A percentile compares a stretch with the other conserved stretches of the same genome.
phyloP scores from a whole-genome alignment of 495 filamentous ascomycete species.

The Lasiosphaeria miniovina region DNA sequence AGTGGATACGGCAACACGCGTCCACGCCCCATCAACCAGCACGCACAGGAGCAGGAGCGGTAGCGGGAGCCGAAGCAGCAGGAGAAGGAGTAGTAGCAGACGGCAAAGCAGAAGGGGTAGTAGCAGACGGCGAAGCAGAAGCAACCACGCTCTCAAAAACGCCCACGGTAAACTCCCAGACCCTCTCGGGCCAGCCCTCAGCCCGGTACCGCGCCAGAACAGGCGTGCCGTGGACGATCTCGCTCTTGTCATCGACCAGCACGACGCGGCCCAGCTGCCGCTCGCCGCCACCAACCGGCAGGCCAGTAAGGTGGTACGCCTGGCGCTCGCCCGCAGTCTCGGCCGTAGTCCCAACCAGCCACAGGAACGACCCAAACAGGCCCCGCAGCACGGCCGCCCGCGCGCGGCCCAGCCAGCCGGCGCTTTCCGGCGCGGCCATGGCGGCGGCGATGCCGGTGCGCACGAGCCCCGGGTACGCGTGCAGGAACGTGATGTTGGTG shows the following conservation, averaged over 20 bases:
- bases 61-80: no score
- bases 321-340: conserved; percentile 23
- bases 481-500: conserved; percentile 17
- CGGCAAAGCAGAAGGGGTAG: no score
- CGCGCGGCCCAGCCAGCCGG: conserved; percentile 1
- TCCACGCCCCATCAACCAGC: no score
- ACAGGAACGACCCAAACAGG: conserved; percentile 1
- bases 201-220: conserved; percentile 7
- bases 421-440: background rate
- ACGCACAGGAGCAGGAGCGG: no score
- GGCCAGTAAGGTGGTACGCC: conserved; percentile 14
- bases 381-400: conserved; percentile 1
- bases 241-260: conserved; percentile 3
- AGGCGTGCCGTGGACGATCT: conserved; percentile 1
- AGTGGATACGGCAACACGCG: no score
- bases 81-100: no score
- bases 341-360: conserved; percentile 7
- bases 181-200: conserved; percentile 16
- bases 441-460: conserved; percentile 8
- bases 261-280: background rate
- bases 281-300: conserved; percentile 1
- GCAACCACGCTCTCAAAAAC: conserved; percentile 8
- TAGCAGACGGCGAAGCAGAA: no score
- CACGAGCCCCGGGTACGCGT: conserved; percentile 18
- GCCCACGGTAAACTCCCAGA: conserved; percentile 15